Evolutionary conservation across 2,329 filamentous ascomycete genomes (phyloP).

Genomic region (Cytospora mali): DNA sequence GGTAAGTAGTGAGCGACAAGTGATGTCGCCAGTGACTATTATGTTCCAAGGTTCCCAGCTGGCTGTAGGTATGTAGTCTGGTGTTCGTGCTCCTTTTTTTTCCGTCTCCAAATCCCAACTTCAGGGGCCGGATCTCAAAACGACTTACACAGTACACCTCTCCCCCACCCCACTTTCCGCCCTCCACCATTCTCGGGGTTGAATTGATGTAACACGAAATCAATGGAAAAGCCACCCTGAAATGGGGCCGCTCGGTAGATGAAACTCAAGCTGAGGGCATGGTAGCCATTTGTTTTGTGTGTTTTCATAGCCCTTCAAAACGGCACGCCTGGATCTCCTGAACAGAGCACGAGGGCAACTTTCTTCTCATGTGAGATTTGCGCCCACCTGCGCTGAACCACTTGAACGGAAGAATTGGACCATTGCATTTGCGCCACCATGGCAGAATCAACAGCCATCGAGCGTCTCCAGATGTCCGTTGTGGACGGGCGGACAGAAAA

Average conservation of each 20-base stretch:
- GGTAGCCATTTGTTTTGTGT: no score
- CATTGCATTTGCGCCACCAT: no score
- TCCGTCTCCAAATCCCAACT: not conserved
- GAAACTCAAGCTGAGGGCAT: no score
- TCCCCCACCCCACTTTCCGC: constrained; percentile 19
- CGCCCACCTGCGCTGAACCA: no score
- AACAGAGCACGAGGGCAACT: no score
- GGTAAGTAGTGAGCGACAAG: no score
- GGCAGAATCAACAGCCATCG: constrained; percentile 28
- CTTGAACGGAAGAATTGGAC: no score
- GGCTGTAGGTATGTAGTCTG: not conserved
- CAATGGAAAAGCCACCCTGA: no score
- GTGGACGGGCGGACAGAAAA: constrained; percentile 44
- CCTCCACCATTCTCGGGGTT: constrained; percentile 1
- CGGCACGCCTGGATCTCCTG: no score
- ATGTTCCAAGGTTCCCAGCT: no score
- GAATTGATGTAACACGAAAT: not conserved
- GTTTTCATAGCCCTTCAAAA: no score
- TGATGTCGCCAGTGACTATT: not conserved
- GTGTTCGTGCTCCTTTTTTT: not conserved
- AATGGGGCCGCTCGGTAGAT: no score
- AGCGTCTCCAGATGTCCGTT: constrained; percentile 39
- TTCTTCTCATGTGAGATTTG: not conserved
- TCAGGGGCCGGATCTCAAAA: not conserved
- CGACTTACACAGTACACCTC: not conserved